These are phyloP conservation scores for Lathyrus aphaca DNA, from an alignment of 306 rosid genomes.

Conservation along the genomic window DNA sequence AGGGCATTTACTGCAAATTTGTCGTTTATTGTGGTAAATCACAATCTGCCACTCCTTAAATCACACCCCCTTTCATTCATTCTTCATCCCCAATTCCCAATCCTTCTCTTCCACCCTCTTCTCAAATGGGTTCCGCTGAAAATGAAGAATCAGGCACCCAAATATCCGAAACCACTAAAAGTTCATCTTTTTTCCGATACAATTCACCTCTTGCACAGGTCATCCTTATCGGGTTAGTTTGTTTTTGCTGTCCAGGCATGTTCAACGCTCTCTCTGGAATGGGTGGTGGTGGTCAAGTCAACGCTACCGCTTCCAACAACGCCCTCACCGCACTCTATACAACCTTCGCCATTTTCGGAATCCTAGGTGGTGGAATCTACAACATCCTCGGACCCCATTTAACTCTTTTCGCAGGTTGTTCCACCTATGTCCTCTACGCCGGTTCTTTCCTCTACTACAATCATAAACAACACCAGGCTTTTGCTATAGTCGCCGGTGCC, in stretches of 20 bases:
- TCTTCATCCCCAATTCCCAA: neutral
- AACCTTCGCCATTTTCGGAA: conserved; percentile 78
- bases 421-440: conserved; percentile 74
- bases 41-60: neutral
- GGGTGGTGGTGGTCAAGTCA: conserved; percentile 93
- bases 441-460: conserved; percentile 93
- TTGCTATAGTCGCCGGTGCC: conserved; percentile 68
- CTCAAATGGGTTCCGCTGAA: conserved; percentile 54
- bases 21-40: neutral
- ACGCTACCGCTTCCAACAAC: conserved; percentile 72
- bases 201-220: conserved; percentile 78
- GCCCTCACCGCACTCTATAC: conserved; percentile 80
- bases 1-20: neutral
- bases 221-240: conserved; percentile 68
- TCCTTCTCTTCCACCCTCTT: neutral
- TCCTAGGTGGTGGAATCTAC: conserved; percentile 92
- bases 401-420: conserved; percentile 75
- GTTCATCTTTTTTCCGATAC: conserved; percentile 49
- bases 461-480: conserved; percentile 65
- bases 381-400: conserved; percentile 91
- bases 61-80: neutral
- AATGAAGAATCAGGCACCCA: conserved; percentile 44
- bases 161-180: conserved; percentile 4
- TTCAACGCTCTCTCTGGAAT: conserved; percentile 88
- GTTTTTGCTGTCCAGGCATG: conserved; percentile 98